Evolutionary conservation across 192 early-diverging fungal genomes (phyloP), one percentile per base, ranked within the genome.

Genomic region (Coemansia sp.): DNA sequence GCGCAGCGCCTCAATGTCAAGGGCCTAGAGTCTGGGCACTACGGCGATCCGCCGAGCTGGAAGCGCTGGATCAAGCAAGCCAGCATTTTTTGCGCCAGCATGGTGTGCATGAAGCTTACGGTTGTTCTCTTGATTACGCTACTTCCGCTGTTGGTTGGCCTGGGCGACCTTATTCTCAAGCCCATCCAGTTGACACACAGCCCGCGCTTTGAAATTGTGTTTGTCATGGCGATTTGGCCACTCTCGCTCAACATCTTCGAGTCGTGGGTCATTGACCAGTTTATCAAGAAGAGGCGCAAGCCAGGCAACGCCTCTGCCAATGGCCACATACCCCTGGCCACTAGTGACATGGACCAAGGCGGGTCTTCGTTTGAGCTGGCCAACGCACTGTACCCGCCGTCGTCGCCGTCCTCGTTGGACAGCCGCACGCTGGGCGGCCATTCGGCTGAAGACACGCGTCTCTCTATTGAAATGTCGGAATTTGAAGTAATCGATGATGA

Each of bases 161-260:
- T 81, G 15, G 78, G 78, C 42, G 68, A 75, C 43, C 37, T 60
- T 9, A 71, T 81, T 22, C 68, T 81, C 33, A 69, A 68, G 48
- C 78, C 78, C 2, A 68, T 81, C 36, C 65, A 60, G 35, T 33
- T 68, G 48, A 56, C 65, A n/a, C 36, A 66, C 50, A 81, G 72
- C 40, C 62, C 72, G 32, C 68, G 63, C 11, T 61, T 81, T 58
- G 60, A 81, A 24, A 81, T 81, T 17, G 38, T 81, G 4, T 81
- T 81, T 63, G 78, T 81, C 36, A 81, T 81, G 78, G 78, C 78
- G 32, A 40, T 81, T 18, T 74, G 72, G 78, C 78, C 78, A 12
- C 65, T 81, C 24, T 32, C 54, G 42, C 68, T 81, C 41, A 81
- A 81, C 34, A 81, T 81, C 21, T 75, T 72, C 26, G 78, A 81